phyloP scores from a whole-genome alignment of 2,329 filamentous ascomycete species.

The Trichocomaceae sp. region DNA sequence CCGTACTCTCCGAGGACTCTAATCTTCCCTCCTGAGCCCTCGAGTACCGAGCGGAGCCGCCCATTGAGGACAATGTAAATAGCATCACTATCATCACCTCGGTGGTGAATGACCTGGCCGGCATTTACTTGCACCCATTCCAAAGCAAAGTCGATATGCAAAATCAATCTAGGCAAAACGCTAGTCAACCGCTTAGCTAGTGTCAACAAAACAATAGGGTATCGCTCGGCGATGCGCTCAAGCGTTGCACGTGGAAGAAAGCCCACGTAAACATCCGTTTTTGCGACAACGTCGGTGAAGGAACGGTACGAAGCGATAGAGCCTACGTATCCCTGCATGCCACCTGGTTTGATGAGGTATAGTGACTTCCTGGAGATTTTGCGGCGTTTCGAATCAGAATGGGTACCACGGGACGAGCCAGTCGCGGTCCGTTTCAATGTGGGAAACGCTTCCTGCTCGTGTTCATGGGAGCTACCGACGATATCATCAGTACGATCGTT shows the following conservation, averaged over 20 bases:
- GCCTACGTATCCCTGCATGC: slow-evolving; percentile 87
- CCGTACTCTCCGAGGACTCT: slow-evolving; percentile 87
- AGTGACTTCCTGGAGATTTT: slow-evolving; percentile 60
- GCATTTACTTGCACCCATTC: slow-evolving; percentile 98
- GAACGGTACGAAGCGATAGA: slow-evolving; percentile 92
- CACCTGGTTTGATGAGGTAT: slow-evolving; percentile 88
- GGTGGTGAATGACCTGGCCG: slow-evolving; percentile 88
- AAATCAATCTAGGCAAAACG: slow-evolving; percentile 77
- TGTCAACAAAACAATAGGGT: slow-evolving; percentile 85
- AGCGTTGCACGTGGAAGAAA: slow-evolving; percentile 80
- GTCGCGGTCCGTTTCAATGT: slow-evolving; percentile 42
- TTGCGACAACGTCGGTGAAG: slow-evolving; percentile 92
- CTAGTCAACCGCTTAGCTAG: slow-evolving; percentile 93
- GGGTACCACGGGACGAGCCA: slow-evolving; percentile 32
- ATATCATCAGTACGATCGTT: slow-evolving; percentile 51
- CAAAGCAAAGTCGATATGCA: slow-evolving; percentile 95
- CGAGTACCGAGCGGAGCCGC: slow-evolving; percentile 74
- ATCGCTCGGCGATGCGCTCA: slow-evolving; percentile 85
- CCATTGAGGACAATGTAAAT: slow-evolving; percentile 98
- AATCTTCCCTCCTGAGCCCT: slow-evolving; percentile 72
- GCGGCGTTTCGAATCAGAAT: slow-evolving; percentile 30
- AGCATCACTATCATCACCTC: slow-evolving; percentile 91
- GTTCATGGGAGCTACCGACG: slow-evolving; percentile 28
- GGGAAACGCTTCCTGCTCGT: slow-evolving; percentile 37
- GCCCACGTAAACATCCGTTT: slow-evolving; percentile 96